A percentile compares a stretch with the other conserved stretches of the same genome.
These are phyloP conservation scores for Cutaneotrichosporon sp. DNA, from an alignment of 1,284 basidiomycete species.

Conservation along the genomic window DNA sequence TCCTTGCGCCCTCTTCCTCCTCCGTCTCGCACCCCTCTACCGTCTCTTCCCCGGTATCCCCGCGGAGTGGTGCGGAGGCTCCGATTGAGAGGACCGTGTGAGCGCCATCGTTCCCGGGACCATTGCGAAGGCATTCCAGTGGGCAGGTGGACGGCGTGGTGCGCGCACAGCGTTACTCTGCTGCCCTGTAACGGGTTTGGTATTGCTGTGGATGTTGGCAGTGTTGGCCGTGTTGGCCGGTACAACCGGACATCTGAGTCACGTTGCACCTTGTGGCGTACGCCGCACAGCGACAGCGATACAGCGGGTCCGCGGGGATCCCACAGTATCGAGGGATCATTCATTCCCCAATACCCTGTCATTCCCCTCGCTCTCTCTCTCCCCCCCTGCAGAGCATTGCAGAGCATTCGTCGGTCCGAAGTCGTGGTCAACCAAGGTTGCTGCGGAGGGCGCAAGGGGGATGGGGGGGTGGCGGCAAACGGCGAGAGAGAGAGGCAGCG, in stretches of 20 bases:
- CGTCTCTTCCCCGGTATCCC: not conserved
- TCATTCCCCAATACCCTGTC: not conserved
- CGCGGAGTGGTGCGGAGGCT: no score
- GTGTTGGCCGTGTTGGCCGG: no score
- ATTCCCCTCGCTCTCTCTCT: no score
- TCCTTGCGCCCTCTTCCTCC: conserved; percentile 2
- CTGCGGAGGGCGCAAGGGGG: not conserved
- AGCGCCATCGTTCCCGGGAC: not conserved
- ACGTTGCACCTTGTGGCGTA: not conserved
- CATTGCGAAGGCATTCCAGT: not conserved
- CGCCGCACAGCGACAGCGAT: no score
- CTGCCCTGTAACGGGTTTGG: no score
- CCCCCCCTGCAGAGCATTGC: no score
- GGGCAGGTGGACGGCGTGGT: not conserved
- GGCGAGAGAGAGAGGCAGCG: no score
- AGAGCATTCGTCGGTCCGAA: not conserved
- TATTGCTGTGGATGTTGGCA: no score
- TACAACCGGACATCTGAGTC: no score
- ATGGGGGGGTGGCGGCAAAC: no score
- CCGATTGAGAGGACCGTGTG: not conserved
- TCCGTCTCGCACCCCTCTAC: no score
- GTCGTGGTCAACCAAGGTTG: not conserved
- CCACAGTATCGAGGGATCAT: not conserved
- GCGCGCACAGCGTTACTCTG: not conserved
- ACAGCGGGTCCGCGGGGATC: no score